Conservation (phyloP, 164 flowering plant species). For the Vitis cinerea region DNA sequence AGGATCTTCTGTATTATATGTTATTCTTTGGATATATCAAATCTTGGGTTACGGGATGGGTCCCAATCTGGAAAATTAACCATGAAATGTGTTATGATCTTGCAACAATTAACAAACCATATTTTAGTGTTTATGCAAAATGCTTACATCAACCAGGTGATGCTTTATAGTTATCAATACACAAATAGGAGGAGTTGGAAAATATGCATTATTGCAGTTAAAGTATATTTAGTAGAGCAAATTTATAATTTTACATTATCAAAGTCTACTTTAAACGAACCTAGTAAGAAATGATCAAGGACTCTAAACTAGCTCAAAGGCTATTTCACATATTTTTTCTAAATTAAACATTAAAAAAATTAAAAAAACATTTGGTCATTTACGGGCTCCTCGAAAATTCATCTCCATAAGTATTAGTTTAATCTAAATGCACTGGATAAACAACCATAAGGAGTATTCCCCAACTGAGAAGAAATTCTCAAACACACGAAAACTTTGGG, state of each 20-base stretch:
- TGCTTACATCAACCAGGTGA: not conserved
- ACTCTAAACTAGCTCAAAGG: not conserved
- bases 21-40: constrained; percentile 16
- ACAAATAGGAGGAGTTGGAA: not conserved
- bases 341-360: not conserved
- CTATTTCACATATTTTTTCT: not conserved
- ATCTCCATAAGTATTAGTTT: too few relatives aligned
- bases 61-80: constrained; percentile 89
- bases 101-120: constrained; percentile 28
- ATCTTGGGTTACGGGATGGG: constrained; percentile 44
- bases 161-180: not conserved
- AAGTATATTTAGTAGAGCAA: not conserved
- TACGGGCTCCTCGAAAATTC: not conserved
- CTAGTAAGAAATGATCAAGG: not conserved
- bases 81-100: constrained; percentile 82
- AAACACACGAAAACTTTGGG: too few relatives aligned
- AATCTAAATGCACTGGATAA: too few relatives aligned
- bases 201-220: not conserved
- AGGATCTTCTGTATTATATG: constrained; percentile 20
- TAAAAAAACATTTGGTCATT: not conserved
- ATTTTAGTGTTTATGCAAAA: not conserved
- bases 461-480: too few relatives aligned
- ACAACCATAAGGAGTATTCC: too few relatives aligned
- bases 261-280: not conserved
- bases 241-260: too few relatives aligned